Evolutionary conservation across 2,329 filamentous ascomycete species (phyloP).

Genomic region (Alternaria sp.): DNA sequence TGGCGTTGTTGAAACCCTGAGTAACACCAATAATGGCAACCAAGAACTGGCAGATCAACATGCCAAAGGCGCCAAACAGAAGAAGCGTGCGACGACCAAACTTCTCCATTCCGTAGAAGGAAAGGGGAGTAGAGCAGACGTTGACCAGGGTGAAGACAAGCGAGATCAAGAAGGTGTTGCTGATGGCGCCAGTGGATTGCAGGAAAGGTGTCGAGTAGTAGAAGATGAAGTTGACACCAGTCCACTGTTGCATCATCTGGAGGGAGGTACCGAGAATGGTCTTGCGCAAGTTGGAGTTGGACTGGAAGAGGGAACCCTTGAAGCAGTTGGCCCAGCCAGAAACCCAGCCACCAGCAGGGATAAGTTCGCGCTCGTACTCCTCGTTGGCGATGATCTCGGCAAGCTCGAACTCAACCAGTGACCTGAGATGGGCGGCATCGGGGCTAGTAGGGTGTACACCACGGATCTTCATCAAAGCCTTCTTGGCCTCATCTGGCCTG

Average conservation of each 20-base stretch:
- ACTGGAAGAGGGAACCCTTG: constrained; percentile 62
- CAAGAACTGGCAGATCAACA: constrained; percentile 87
- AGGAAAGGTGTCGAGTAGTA: constrained; percentile 81
- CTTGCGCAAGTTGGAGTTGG: constrained; percentile 59
- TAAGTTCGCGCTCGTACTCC: constrained; percentile 71
- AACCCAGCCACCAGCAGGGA: constrained; percentile 55
- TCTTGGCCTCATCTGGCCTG: constrained; percentile 69
- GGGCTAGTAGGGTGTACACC: constrained; percentile 5
- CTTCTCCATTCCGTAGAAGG: constrained; percentile 85
- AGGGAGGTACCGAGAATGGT: constrained; percentile 58
- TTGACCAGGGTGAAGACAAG: constrained; percentile 90
- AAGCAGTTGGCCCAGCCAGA: constrained; percentile 73
- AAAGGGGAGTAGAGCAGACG: constrained; percentile 82
- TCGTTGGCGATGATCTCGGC: constrained; percentile 89
- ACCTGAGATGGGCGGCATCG: constrained; percentile 4
- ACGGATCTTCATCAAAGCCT: constrained; percentile 7
- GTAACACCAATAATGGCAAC: constrained; percentile 72
- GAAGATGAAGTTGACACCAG: constrained; percentile 81
- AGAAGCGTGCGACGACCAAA: constrained; percentile 83
- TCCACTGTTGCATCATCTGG: constrained; percentile 67
- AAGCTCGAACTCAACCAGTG: constrained; percentile 72
- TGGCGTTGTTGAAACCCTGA: constrained; percentile 25
- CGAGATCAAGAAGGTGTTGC: constrained; percentile 81
- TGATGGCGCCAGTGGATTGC: constrained; percentile 72
- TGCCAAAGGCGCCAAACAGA: constrained; percentile 78